These are phyloP conservation scores for Closterium sp. DNA, from an alignment of 139 green algal species.

Conservation along the genomic window DNA sequence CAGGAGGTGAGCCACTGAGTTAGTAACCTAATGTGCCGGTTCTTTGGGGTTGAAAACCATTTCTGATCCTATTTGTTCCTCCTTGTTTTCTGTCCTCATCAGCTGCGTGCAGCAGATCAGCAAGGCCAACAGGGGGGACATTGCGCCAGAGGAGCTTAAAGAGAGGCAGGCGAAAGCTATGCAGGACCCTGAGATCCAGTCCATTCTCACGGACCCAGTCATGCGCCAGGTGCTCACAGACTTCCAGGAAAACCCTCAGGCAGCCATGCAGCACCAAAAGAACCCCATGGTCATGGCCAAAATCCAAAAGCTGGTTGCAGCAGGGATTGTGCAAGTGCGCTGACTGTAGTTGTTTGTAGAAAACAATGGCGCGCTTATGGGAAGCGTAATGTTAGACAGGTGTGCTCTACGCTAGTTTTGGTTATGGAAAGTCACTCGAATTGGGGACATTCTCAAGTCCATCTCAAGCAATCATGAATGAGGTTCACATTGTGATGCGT, in stretches of 20 bases:
- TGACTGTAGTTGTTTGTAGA: not conserved
- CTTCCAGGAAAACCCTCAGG: conserved; percentile 84
- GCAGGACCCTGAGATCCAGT: conserved; percentile 92
- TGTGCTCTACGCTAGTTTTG: no score
- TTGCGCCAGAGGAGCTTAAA: conserved; percentile 87
- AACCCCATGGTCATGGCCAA: conserved; percentile 87
- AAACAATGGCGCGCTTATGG: no score
- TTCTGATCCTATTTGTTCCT: no score
- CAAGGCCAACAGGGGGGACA: conserved; percentile 59
- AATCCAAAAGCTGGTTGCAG: conserved; percentile 91
- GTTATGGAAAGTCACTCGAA: no score
- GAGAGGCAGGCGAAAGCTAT: conserved; percentile 78
- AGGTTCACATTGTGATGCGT: no score
- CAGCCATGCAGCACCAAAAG: conserved; percentile 79
- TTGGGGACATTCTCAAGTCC: no score
- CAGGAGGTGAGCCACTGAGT: conserved; percentile 57
- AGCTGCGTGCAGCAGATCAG: conserved; percentile 49
- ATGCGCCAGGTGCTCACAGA: conserved; percentile 90
- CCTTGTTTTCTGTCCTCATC: not conserved
- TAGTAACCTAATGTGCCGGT: no score
- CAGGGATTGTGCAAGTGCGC: conserved; percentile 83
- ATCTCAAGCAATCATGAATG: no score
- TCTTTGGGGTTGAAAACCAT: no score
- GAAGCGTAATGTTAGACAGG: no score
- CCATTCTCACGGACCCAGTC: conserved; percentile 90